phyloP scores from a whole-genome alignment of 2,329 filamentous ascomycete genomes.

The Verticillium longisporum region DNA sequence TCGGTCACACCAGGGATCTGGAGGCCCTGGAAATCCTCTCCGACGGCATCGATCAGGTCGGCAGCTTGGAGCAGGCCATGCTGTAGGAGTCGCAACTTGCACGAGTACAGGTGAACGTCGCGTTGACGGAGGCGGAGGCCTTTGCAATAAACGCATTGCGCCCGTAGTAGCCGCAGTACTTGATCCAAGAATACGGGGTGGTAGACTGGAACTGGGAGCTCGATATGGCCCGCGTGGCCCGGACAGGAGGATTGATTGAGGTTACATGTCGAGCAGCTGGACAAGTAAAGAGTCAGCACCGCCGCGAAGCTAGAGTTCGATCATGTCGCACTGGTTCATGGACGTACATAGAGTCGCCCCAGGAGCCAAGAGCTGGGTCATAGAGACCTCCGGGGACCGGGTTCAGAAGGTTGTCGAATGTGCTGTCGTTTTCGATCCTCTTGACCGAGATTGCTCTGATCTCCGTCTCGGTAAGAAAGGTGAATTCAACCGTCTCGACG shows the following conservation, averaged over 20 bases:
- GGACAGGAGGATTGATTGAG: slow-evolving; percentile 76
- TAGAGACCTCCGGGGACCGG: slow-evolving; percentile 88
- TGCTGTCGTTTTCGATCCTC: slow-evolving; percentile 84
- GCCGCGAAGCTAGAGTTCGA: background rate
- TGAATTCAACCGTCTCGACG: slow-evolving; percentile 85
- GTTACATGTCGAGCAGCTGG: slow-evolving; percentile 86
- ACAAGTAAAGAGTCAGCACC: slow-evolving; percentile 3
- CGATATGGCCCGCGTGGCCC: slow-evolving; percentile 91
- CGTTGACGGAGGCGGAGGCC: slow-evolving; percentile 72
- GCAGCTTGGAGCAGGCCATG: slow-evolving; percentile 73
- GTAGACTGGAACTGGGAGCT: slow-evolving; percentile 87
- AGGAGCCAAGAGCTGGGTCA: slow-evolving; percentile 84
- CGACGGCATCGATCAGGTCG: slow-evolving; percentile 46
- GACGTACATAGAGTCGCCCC: slow-evolving; percentile 72
- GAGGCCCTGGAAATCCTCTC: slow-evolving; percentile 38
- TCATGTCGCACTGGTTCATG: slow-evolving; percentile 8
- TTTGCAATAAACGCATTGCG: slow-evolving; percentile 87
- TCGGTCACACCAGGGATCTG: slow-evolving; percentile 33
- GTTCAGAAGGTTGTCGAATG: slow-evolving; percentile 89
- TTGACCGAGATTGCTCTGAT: slow-evolving; percentile 88
- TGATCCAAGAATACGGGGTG: slow-evolving; percentile 97
- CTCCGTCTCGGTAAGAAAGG: slow-evolving; percentile 73
- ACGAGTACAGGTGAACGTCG: slow-evolving; percentile 71
- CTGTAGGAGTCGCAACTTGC: slow-evolving; percentile 79
- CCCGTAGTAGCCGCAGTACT: slow-evolving; percentile 73